A percentile compares a stretch with the other conserved stretches of the same genome.
These are phyloP conservation scores for Chaetomidium leptoderma DNA, from an alignment of 495 filamentous ascomycete genomes.

Conservation along the genomic window DNA sequence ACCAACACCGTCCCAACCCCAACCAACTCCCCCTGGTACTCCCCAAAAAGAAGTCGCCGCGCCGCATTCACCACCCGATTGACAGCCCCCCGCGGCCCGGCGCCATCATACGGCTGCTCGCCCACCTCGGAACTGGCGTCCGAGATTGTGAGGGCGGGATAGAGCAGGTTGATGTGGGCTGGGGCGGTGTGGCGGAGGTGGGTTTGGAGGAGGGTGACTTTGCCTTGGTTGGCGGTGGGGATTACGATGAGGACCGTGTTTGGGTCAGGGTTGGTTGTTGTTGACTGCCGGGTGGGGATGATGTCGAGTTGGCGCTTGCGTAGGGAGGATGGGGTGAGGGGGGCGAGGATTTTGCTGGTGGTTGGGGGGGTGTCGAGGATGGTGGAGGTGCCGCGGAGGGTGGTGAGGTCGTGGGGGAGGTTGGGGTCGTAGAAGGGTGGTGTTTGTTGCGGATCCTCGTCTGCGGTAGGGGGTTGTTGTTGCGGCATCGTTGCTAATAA, in stretches of 20 bases:
- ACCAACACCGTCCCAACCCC: constrained; percentile 9
- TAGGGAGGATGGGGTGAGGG: background rate
- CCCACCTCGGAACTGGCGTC: constrained; percentile 20
- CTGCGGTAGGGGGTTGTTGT: too few species aligned
- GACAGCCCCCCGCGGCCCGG: constrained; percentile 14
- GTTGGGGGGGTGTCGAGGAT: too few species aligned
- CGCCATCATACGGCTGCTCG: constrained; percentile 25
- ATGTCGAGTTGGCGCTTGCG: background rate
- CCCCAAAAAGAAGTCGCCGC: background rate
- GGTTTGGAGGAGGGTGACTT: background rate
- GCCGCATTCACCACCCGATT: constrained; percentile 20
- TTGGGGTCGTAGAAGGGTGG: background rate
- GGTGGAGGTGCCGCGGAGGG: background rate
- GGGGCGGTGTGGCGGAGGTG: background rate
- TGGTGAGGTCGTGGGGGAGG: background rate
- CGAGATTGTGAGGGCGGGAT: background rate
- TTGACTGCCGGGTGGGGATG: background rate
- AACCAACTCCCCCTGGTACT: background rate
- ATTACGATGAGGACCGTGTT: constrained; percentile 16
- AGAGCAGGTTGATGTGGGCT: background rate
- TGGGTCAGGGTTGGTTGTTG: background rate
- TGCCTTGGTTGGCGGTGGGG: constrained; percentile 19
- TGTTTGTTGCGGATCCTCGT: too few species aligned
- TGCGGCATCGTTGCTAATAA: too few species aligned
- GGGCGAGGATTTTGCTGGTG: too few species aligned